Base-by-base conservation (phyloP, 345 rosid genomes). In the Citrus cavaleriei region DNA sequence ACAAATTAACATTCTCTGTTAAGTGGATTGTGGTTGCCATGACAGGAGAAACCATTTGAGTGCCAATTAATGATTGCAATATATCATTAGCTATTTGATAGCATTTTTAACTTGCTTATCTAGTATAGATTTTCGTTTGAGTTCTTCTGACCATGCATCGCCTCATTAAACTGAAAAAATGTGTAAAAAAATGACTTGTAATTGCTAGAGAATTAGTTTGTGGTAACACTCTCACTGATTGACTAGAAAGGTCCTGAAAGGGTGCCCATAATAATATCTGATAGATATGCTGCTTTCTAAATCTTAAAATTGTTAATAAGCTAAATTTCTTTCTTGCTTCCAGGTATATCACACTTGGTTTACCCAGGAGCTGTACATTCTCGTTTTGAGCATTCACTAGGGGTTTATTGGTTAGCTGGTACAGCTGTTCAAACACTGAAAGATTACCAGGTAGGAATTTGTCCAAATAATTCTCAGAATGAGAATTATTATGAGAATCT, bases 321-420 rank as follows among this genome's bases (percentile, higher is more conserved):
- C 65, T 28, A 28, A 9, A 49, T 10, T 27, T 71, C 81, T 72
- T 22, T 10, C 16, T 54, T 46, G 68, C 62, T 25, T 81, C 72
- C 83, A 91, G 95, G 95, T 72, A 40, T 85, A 64, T 49, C 89
- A 21, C 42, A 89, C 83, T 65, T 86, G 89, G 92, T 91, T 49
- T 91, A 87, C 77, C 95, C 95, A 32, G 95, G 95, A 68, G 95
- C 93, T 40, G 90, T 87, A 59, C 95, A 91, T 81, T 83, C 95
- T 69, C 85, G 93, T 40, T 91, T 89, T 76, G 95, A 91, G 67
- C 93, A 91, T 80, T 91, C 95, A 35, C 90, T 91, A 62, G 95
- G 95, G 62, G 95, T 91, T 71, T 88, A 85, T 81, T 80, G 90
- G 86, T 85, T 91, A n/a, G 93, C 95, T 37, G 88, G 91, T 73